These are phyloP conservation scores for Eutrema japonicum DNA, from an alignment of 345 rosid genomes.

Conservation along the genomic window DNA sequence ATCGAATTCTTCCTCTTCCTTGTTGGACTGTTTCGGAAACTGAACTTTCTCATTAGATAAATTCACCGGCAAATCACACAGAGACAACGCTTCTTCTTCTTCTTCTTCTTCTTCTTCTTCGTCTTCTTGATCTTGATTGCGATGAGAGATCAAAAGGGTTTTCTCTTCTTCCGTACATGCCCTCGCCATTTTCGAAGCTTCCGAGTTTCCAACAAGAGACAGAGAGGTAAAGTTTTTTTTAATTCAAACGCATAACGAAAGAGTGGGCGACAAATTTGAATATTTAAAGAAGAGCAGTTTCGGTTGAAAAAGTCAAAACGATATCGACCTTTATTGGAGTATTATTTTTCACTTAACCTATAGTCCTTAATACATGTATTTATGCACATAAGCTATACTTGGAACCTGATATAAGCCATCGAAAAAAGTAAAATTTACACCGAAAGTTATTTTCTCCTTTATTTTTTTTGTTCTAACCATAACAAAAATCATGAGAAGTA, in stretches of 20 bases:
- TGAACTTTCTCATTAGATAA: constrained; percentile 29
- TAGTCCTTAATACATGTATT: not conserved
- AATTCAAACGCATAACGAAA: constrained; percentile 31
- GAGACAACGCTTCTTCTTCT: constrained; percentile 73
- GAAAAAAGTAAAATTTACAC: constrained; percentile 2
- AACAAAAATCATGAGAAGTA: constrained; percentile 31
- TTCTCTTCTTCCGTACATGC: constrained; percentile 38
- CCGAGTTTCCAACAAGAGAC: constrained; percentile 40
- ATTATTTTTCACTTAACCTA: constrained; percentile 8
- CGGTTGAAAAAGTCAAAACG: constrained; percentile 35
- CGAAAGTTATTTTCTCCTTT: constrained; percentile 19
- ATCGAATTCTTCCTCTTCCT: constrained; percentile 55
- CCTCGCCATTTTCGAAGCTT: constrained; percentile 45
- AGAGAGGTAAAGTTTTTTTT: constrained; percentile 44
- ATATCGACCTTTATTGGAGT: not conserved
- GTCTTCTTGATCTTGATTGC: not conserved
- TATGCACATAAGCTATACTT: not conserved
- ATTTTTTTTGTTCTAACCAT: not conserved
- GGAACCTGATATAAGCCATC: constrained; percentile 2
- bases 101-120: constrained; percentile 38
- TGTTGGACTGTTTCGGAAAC: constrained; percentile 15
- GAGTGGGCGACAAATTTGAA: constrained; percentile 31
- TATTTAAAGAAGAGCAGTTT: constrained; percentile 40
- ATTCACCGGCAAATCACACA: constrained; percentile 65
- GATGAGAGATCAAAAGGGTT: constrained; percentile 40